Conservation (phyloP, 371 early-diverging fungal species). For the Syncephalastrum contaminatum region DNA sequence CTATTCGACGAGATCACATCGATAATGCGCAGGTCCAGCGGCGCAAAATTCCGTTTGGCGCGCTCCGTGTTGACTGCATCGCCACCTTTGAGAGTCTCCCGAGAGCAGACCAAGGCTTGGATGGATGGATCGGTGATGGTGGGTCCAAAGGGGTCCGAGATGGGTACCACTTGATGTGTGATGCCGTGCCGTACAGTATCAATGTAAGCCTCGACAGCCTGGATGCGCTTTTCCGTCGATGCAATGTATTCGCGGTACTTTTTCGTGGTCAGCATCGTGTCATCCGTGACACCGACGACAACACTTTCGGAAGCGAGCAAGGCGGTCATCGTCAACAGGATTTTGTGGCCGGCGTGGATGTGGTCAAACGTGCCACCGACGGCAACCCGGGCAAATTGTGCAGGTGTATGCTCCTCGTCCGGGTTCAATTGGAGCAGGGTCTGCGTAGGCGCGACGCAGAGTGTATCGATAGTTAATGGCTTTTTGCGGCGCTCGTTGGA, state of each 20-base stretch:
- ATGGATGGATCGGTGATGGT: conserved; percentile 75
- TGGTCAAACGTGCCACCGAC: conserved; percentile 98
- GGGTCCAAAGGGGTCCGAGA: conserved; percentile 85
- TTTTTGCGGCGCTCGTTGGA: no score
- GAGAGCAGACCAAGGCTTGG: conserved; percentile 84
- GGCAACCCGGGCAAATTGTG: conserved; percentile 55
- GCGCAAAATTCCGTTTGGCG: conserved; percentile 41
- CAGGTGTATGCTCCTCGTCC: no score
- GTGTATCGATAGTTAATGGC: no score
- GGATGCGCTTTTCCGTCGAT: conserved; percentile 63
- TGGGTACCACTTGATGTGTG: conserved; percentile 34
- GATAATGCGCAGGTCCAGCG: conserved; percentile 71
- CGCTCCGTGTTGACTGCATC: conserved; percentile 66
- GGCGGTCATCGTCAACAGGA: conserved; percentile 83
- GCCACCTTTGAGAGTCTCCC: conserved; percentile 83
- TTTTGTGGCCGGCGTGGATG: conserved; percentile 93
- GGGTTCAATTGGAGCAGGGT: no score
- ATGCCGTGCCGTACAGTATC: conserved; percentile 51
- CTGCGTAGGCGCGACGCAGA: no score
- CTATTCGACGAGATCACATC: conserved; percentile 66
- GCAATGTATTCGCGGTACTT: conserved; percentile 69
- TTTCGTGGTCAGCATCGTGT: conserved; percentile 72
- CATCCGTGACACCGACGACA: conserved; percentile 77
- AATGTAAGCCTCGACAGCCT: conserved; percentile 61
- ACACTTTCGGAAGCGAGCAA: conserved; percentile 60